Evolutionary conservation across 2,329 filamentous ascomycete species (phyloP).

Genomic region (Nannizziopsis barbatae): DNA sequence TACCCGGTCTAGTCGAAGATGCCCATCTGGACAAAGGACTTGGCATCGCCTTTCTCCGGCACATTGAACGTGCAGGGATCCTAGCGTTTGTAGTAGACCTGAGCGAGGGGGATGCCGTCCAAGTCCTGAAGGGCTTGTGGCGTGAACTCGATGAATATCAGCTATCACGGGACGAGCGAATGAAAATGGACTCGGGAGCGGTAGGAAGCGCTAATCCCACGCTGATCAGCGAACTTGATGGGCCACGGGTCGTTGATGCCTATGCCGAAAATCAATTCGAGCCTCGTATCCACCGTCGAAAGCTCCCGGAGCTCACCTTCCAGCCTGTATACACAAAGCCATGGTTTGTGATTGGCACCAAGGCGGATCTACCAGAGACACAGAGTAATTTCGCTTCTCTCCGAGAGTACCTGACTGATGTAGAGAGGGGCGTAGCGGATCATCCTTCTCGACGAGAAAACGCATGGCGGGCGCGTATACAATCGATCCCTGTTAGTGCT

Average conservation of each 20-base stretch:
- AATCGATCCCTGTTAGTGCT: conserved; percentile 76
- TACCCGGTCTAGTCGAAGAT: conserved; percentile 83
- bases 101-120: conserved; percentile 63
- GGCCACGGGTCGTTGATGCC: conserved; percentile 11
- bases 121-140: conserved; percentile 73
- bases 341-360: conserved; percentile 93
- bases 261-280: conserved; percentile 9
- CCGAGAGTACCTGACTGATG: conserved; percentile 55
- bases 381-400: conserved; percentile 63
- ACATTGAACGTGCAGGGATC: conserved; percentile 86
- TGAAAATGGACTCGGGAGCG: conserved; percentile 28
- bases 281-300: not conserved
- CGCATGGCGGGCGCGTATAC: conserved; percentile 48
- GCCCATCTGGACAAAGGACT: conserved; percentile 87
- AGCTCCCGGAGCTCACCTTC: conserved; percentile 22
- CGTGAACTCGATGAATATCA: conserved; percentile 83
- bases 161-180: conserved; percentile 62
- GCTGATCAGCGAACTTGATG: conserved; percentile 7
- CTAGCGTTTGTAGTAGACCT: conserved; percentile 91
- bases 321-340: conserved; percentile 85
- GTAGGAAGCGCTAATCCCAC: not conserved
- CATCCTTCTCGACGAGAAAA: conserved; percentile 66
- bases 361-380: conserved; percentile 72
- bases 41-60: conserved; percentile 80
- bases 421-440: conserved; percentile 50